Percentiles rank a stretch among this genome's conserved stretches.
These are phyloP conservation scores for Thelonectria olida DNA, from an alignment of 2,329 filamentous ascomycete species.

Conservation along the genomic window DNA sequence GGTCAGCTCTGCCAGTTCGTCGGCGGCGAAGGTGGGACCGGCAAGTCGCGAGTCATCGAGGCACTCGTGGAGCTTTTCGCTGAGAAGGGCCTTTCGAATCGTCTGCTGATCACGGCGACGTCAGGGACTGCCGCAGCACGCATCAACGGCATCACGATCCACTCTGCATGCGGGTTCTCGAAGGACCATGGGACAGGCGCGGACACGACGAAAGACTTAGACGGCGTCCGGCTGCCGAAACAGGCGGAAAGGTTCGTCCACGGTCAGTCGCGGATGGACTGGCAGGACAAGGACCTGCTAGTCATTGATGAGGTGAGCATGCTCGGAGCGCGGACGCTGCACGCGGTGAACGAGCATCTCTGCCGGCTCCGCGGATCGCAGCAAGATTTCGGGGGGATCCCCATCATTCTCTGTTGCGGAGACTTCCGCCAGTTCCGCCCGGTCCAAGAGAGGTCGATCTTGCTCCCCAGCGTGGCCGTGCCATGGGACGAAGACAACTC, in stretches of 20 bases:
- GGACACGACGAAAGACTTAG: no score
- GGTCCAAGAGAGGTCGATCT: background rate
- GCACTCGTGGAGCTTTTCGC: background rate
- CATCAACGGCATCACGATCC: constrained; percentile 23
- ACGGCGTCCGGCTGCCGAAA: no score
- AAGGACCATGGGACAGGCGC: constrained; percentile 5
- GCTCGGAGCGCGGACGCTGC: background rate
- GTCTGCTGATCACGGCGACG: constrained; percentile 7
- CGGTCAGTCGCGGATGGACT: background rate
- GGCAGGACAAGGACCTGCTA: background rate
- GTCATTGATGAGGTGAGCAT: background rate
- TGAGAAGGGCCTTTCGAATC: background rate
- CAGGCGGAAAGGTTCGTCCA: background rate
- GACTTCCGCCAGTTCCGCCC: background rate
- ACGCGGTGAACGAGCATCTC: background rate
- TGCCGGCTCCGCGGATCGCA: background rate
- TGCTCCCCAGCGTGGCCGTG: no score
- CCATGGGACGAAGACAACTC: no score
- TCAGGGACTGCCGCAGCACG: constrained; percentile 10
- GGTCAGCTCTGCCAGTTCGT: background rate
- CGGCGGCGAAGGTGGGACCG: constrained; percentile 1
- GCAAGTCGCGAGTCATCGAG: constrained; percentile 2
- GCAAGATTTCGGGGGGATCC: no score
- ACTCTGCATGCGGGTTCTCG: constrained; percentile 19
- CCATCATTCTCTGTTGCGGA: background rate